A percentile compares a stretch with the other conserved stretches of the same genome.
Conservation (phyloP, 208 protist species). For the Acanthamoeba castellanii region DNA sequence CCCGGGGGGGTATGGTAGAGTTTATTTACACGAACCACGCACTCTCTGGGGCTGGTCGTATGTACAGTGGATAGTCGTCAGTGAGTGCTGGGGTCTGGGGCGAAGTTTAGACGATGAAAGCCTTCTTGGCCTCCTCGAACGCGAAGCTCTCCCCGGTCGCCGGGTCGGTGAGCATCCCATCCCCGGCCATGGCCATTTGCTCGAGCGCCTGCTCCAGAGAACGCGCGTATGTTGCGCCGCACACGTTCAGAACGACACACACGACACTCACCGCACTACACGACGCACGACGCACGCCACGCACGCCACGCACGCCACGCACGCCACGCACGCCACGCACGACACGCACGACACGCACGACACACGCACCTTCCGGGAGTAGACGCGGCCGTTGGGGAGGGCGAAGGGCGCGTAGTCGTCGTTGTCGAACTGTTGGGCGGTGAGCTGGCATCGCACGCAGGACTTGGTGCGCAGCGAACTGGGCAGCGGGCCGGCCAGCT, state of each 20-base stretch:
- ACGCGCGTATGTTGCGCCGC: neutral
- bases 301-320: no score
- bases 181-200: neutral
- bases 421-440: conserved; percentile 75
- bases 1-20: no score
- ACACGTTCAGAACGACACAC: neutral
- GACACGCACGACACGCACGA: no score
- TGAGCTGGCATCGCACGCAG: conserved; percentile 76
- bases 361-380: conserved; percentile 52
- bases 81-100: no score
- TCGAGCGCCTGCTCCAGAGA: conserved; percentile 1
- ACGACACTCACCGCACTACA: neutral
- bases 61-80: no score
- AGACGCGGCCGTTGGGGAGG: conserved; percentile 79
- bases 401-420: conserved; percentile 76
- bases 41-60: no score
- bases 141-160: conserved; percentile 18
- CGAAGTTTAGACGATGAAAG: conserved; percentile 48
- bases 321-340: no score
- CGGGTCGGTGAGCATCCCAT: neutral
- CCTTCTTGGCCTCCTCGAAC: conserved; percentile 44
- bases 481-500: conserved; percentile 59
- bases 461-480: conserved; percentile 66
- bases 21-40: no score
- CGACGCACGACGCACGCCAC: no score